Percentiles rank a stretch among this genome's conserved stretches.
Conservation (phyloP, 2,329 filamentous ascomycete genomes). For the Penicillium palitans region DNA sequence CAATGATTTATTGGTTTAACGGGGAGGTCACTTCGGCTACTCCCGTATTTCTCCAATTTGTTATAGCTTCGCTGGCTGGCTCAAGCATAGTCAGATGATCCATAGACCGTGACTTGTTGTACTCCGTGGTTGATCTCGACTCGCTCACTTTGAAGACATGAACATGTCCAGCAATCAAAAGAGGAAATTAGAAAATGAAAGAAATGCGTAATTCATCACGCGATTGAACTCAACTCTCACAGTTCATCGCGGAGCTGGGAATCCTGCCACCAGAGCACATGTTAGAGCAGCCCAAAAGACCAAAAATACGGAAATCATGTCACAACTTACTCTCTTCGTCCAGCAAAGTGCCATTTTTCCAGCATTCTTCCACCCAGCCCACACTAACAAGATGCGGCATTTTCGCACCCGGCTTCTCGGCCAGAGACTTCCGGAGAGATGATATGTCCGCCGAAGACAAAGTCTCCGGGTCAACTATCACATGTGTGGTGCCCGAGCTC, state of each 20-base stretch:
- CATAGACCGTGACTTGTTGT: neutral
- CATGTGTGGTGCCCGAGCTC: constrained; percentile 66
- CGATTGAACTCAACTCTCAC: neutral
- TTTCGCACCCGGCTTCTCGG: constrained; percentile 36
- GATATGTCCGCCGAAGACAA: constrained; percentile 45
- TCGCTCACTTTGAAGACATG: neutral
- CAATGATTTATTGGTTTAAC: too few relatives aligned
- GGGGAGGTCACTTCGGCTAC: neutral
- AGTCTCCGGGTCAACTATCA: constrained; percentile 60
- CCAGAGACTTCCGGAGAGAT: constrained; percentile 33
- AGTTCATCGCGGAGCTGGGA: constrained; percentile 2
- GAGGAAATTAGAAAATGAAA: neutral
- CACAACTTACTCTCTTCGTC: constrained; percentile 68
- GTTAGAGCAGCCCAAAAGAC: neutral
- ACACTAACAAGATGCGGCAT: constrained; percentile 69
- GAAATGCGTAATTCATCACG: neutral
- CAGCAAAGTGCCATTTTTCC: constrained; percentile 73
- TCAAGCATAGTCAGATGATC: neutral
- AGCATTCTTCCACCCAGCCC: constrained; percentile 77
- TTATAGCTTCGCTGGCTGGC: neutral
- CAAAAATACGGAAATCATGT: neutral
- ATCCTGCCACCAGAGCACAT: constrained; percentile 3
- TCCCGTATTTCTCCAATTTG: neutral
- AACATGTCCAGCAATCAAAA: neutral
- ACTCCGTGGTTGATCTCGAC: neutral